Evolutionary conservation across 2,329 filamentous ascomycete genomes (phyloP).

Genomic region (Alternaria alternata): DNA sequence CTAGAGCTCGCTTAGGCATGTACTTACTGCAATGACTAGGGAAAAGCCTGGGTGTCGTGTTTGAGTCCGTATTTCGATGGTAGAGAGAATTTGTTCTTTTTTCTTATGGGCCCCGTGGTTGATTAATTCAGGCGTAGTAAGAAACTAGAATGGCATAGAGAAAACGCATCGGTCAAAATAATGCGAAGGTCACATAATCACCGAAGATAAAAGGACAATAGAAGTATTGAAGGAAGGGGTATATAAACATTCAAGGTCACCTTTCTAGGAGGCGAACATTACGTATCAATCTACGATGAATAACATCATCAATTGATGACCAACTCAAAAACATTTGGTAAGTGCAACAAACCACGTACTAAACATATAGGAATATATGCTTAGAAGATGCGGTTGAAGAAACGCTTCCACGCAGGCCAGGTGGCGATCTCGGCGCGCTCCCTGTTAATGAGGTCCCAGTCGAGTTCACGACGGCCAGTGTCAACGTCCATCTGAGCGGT

Average conservation of each 20-base stretch:
- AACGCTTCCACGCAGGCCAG: conserved; percentile 61
- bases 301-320: neutral
- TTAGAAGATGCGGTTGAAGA: conserved; percentile 39
- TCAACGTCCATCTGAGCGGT: conserved; percentile 72
- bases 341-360: neutral
- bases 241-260: conserved; percentile 8
- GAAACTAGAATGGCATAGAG: too few relatives aligned
- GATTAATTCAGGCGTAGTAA: too few relatives aligned
- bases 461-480: conserved; percentile 68
- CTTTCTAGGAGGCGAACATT: conserved; percentile 2
- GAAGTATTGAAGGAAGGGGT: neutral
- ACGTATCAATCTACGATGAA: neutral
- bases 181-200: neutral
- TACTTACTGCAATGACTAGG: too few relatives aligned
- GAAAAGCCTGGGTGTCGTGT: too few relatives aligned
- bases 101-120: too few relatives aligned
- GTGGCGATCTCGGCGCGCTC: conserved; percentile 60
- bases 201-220: neutral
- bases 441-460: conserved; percentile 70
- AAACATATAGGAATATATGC: neutral
- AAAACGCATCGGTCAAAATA: neutral
- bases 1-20: too few relatives aligned
- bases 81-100: too few relatives aligned
- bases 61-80: too few relatives aligned
- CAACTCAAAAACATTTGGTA: neutral